These are phyloP conservation scores for Lepraria neglecta DNA, from an alignment of 495 filamentous ascomycete genomes.

Conservation along the genomic window DNA sequence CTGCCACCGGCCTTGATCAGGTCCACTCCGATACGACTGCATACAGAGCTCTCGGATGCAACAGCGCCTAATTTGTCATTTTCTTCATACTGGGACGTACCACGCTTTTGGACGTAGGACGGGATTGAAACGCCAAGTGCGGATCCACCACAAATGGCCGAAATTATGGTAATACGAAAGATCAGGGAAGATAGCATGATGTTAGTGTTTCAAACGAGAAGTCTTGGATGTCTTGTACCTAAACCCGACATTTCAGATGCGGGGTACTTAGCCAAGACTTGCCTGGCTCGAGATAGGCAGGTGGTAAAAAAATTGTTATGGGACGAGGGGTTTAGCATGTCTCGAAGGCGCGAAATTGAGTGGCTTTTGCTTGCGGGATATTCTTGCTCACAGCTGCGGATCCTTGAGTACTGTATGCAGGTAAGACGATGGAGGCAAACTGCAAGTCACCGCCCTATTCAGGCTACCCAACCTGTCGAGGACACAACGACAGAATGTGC, in stretches of 20 bases:
- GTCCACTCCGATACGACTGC: conserved; percentile 68
- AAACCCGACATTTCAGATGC: not conserved
- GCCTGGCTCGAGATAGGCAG: conserved; percentile 1
- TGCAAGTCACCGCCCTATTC: too few relatives aligned
- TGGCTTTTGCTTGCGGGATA: not conserved
- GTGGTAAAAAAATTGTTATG: not conserved
- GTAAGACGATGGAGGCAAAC: not conserved
- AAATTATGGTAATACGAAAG: not conserved
- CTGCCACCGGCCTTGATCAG: conserved; percentile 64
- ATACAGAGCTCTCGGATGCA: conserved; percentile 70
- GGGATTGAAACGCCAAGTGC: not conserved
- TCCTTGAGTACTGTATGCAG: not conserved
- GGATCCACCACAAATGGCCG: not conserved
- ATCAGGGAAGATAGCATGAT: not conserved
- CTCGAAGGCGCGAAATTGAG: not conserved
- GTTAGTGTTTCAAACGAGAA: not conserved
- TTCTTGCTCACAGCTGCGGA: not conserved
- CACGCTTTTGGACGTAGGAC: not conserved
- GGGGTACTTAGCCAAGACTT: not conserved
- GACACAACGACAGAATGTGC: too few relatives aligned
- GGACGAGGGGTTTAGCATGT: not conserved
- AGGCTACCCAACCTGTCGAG: too few relatives aligned
- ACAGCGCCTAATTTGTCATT: conserved; percentile 59
- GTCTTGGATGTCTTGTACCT: not conserved
- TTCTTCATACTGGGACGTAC: conserved; percentile 22